Evolutionary conservation across 2,329 filamentous ascomycete species (phyloP).

Genomic region (Paraconiothyrium sp.): DNA sequence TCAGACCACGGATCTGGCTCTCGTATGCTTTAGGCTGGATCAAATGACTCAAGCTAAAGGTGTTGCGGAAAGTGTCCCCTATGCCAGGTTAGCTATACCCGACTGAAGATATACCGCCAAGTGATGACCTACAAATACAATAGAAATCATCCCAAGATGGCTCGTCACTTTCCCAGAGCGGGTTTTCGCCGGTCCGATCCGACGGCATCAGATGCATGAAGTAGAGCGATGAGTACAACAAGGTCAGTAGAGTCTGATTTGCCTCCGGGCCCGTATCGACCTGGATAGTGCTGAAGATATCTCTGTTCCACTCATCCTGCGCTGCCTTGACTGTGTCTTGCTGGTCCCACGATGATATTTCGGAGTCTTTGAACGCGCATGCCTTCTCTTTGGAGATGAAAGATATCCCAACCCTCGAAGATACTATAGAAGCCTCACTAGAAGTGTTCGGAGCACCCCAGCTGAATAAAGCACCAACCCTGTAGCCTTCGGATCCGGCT

Average conservation of each 20-base stretch:
- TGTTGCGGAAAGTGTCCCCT: conserved; percentile 72
- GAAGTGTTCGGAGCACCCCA: conserved; percentile 49
- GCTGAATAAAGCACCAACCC: conserved; percentile 60
- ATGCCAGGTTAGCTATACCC: conserved; percentile 59
- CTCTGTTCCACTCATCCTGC: conserved; percentile 54
- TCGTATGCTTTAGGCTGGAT: conserved; percentile 71
- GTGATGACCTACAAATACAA: conserved; percentile 63
- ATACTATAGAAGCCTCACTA: conserved; percentile 47
- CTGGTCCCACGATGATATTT: conserved; percentile 55
- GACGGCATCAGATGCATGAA: conserved; percentile 75
- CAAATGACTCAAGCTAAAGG: conserved; percentile 67
- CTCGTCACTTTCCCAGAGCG: conserved; percentile 69
- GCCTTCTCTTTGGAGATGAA: conserved; percentile 60
- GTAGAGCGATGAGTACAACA: conserved; percentile 74
- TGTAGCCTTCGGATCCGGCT: conserved; percentile 47
- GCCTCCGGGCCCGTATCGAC: conserved; percentile 63
- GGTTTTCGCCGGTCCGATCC: conserved; percentile 76
- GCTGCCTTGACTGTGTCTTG: conserved; percentile 51
- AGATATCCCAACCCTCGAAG: conserved; percentile 60
- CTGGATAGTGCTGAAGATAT: conserved; percentile 67
- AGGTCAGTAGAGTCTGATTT: conserved; percentile 61
- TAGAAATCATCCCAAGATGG: conserved; percentile 78
- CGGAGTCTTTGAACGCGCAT: conserved; percentile 54
- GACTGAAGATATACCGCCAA: conserved; percentile 57
- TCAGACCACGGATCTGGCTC: conserved; percentile 70